Evolutionary conservation across 164 flowering plant genomes (phyloP).

Genomic region (Taxillus chinensis): DNA sequence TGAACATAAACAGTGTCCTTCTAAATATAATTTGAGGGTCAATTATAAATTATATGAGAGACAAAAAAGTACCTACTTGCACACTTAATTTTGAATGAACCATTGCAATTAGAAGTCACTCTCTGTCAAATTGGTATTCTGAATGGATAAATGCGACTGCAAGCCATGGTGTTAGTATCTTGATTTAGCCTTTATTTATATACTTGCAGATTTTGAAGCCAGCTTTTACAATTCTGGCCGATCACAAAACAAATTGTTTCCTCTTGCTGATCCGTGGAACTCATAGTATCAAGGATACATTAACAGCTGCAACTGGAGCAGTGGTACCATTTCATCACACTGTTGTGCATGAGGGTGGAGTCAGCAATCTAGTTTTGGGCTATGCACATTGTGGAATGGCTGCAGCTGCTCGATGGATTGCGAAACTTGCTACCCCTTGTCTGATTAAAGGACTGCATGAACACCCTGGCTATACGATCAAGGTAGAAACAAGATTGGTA

Average conservation of each 20-base stretch:
- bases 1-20: too few relatives aligned
- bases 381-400: slow-evolving; percentile 99
- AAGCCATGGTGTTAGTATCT: background rate
- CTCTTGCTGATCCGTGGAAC: slow-evolving; percentile 89
- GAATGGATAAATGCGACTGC: too few relatives aligned
- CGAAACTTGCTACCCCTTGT: slow-evolving; percentile 81
- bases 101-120: too few relatives aligned
- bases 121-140: too few relatives aligned
- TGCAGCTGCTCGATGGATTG: slow-evolving; percentile 98
- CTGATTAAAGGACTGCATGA: slow-evolving; percentile 47
- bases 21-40: too few relatives aligned
- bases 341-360: slow-evolving; percentile 83
- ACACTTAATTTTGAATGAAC: too few relatives aligned
- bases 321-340: slow-evolving; percentile 95
- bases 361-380: slow-evolving; percentile 78
- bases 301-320: slow-evolving; percentile 96
- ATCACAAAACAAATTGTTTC: slow-evolving; percentile 51
- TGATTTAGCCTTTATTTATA: background rate
- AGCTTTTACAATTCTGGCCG: slow-evolving; percentile 76
- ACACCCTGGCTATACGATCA: slow-evolving; percentile 64
- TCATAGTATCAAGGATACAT: slow-evolving; percentile 90
- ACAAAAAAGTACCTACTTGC: too few relatives aligned
- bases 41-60: too few relatives aligned
- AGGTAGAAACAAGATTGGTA: slow-evolving; percentile 29
- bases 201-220: slow-evolving; percentile 85